Percentiles rank a stretch among this genome's conserved stretches.
These are phyloP conservation scores for Hyphochytrium catenoides DNA, from an alignment of 352 stramenopile species.

Conservation along the genomic window DNA sequence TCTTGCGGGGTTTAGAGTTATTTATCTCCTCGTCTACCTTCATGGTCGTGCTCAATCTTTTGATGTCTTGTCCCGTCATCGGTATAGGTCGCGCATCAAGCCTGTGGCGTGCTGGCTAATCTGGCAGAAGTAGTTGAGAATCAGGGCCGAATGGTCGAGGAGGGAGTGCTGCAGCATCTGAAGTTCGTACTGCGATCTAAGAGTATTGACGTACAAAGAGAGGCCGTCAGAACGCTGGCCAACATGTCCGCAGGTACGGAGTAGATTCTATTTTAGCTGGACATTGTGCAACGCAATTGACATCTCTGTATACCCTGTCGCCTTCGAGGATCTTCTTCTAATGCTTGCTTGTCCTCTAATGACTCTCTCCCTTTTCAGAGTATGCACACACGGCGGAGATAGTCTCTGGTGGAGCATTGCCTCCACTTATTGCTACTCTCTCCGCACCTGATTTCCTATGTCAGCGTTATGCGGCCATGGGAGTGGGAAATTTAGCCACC, in stretches of 20 bases:
- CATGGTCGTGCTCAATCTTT: too few species aligned
- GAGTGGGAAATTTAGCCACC: slow-evolving; percentile 79
- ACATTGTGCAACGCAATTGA: too few species aligned
- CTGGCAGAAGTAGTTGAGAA: slow-evolving; percentile 80
- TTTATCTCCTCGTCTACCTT: too few species aligned
- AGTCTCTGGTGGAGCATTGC: slow-evolving; percentile 61
- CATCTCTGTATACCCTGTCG: too few species aligned
- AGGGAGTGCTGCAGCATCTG: slow-evolving; percentile 81
- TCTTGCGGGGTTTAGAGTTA: too few species aligned
- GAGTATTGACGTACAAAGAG: slow-evolving; percentile 72
- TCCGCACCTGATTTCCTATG: slow-evolving; percentile 69
- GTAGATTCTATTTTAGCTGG: too few species aligned
- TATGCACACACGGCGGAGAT: slow-evolving; percentile 77
- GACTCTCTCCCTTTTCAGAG: too few species aligned
- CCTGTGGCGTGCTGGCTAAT: slow-evolving; percentile 70
- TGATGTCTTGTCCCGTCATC: too few species aligned
- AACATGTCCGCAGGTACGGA: slow-evolving; percentile 92
- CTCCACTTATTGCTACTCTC: slow-evolving; percentile 62
- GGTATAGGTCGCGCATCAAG: slow-evolving; percentile 71
- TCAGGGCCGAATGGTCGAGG: slow-evolving; percentile 78
- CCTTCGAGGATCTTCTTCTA: too few species aligned
- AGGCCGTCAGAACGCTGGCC: slow-evolving; percentile 73
- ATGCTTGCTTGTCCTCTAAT: too few species aligned
- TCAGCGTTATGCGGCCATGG: slow-evolving; percentile 82
- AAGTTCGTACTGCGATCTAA: slow-evolving; percentile 80